Base-by-base conservation (phyloP, 345 rosid species). In the Kernera saxatilis region DNA sequence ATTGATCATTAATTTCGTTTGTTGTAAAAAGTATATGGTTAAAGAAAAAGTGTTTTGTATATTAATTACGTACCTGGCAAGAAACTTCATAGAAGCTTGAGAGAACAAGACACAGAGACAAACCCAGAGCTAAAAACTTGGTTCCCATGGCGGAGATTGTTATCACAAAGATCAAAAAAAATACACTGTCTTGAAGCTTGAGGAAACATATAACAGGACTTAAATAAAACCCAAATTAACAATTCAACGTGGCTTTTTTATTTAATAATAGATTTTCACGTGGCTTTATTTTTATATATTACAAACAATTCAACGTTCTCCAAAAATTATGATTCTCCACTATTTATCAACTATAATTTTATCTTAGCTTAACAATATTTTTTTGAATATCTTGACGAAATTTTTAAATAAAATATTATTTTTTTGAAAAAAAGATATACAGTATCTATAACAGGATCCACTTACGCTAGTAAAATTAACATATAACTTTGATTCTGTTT, bases 81-180 rank as follows among this genome's bases (percentile, higher is more conserved):
- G 78, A 75, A 68, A 68, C 78, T 43, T 60, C 12, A 60, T 51
- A 60, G 19, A 68, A 68, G 58, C 50, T 68, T 33, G 73, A 51
- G 48, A 75, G 17, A 25, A 52, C 21, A 25, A 75, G 69, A 61
- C 56, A 75, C 33, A 75, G 21, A 75, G 69, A 68, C 64, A 75
- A 68, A 52, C 26, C 37, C 29, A 75, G 69, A 68, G 73, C 78
- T 74, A 74, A 68, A 10, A 59, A 17, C 50, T 74, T 74, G 1
- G 56, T 68, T 60, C 54, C 69, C 78, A 74, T 67, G 56, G 41
- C 19, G 8, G 55, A 59, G 6, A 60, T 15, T 67, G 61, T 57
- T 59, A 25, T 50, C 63, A 60, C 62, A 40, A 30, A 43, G 21
- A 60, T 43, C 69, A 52, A 68, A 11, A n/a, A 52, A 68, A 50